Evolutionary conservation across 108 stramenopile genomes (phyloP), one percentile per base, ranked within the genome.

Genomic region (Phaeodactylum tricornutum): DNA sequence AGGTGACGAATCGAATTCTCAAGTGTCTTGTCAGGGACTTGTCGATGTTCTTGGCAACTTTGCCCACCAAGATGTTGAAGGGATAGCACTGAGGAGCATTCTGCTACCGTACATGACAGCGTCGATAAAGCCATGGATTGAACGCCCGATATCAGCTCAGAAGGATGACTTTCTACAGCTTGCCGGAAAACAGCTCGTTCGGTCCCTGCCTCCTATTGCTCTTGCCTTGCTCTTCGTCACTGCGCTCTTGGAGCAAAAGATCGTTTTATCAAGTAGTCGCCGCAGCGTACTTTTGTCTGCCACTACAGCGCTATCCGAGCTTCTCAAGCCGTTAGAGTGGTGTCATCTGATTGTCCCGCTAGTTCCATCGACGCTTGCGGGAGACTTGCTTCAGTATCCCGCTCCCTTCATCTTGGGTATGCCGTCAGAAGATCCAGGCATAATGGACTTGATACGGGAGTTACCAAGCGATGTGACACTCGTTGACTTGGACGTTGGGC

Each of bases 401-500:
- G 88, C 88, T 14, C 88, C 88, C 31, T 90, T 85, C 38, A 79
- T 90, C 38, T 43, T 90, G 8, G 88, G 88, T 8, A 54, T 83
- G 7, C 71, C 83, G 9, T 72, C 80, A 23, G 79, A 85, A 45
- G 81, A 80, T 29, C 61, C 63, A 25, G 66, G 67, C 19, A 81
- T 72, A 36, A 47, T 67, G 25, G 69, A 59, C 7, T 47, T 85
- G 28, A 62, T 90, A 24, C 66, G 66, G 19, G 65, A 75, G 12
- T 61, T 90, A 12, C 88, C 88, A 22, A 39, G 59, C 20, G 88
- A 90, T 62, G 77, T 90, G 1, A 84, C 84, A 4, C 39, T 90
- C 59, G 83, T 90, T n/a, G 84, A 90, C 52, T 57, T 90, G 61
- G 88, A 90, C 49, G 79, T 84, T n/a, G 88, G 88, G 0, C 57